phyloP scores from a whole-genome alignment of 768 basidiomycete species.

The Fistulinella prunicolor region DNA sequence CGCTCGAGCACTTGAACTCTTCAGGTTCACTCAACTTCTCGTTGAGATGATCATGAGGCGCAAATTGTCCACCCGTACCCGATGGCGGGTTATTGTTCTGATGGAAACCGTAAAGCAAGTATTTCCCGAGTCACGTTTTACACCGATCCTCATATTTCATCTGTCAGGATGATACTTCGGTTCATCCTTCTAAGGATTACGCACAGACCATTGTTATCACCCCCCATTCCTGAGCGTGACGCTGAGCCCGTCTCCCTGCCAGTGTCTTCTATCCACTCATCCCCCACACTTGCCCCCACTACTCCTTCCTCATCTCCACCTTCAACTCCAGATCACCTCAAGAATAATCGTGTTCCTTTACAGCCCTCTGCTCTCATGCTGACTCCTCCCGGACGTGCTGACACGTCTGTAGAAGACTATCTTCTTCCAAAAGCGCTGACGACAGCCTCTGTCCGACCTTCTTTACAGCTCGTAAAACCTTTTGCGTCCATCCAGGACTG shows the following conservation, averaged over 20 bases:
- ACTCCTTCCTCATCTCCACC: constrained; percentile 55
- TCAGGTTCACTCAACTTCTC: constrained; percentile 79
- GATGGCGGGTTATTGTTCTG: constrained; percentile 75
- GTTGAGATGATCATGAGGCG: constrained; percentile 86
- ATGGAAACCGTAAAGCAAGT: constrained; percentile 91
- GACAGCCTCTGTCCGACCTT: constrained; percentile 67
- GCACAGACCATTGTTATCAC: constrained; percentile 67
- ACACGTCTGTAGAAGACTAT: constrained; percentile 70
- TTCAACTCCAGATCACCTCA: constrained; percentile 74
- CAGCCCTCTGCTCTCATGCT: constrained; percentile 59
- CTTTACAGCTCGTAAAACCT: constrained; percentile 60
- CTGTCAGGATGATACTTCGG: constrained; percentile 67
- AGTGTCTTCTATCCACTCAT: constrained; percentile 47
- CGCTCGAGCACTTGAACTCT: constrained; percentile 68
- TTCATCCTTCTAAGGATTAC: constrained; percentile 73
- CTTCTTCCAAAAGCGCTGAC: constrained; percentile 80
- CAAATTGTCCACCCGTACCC: constrained; percentile 57
- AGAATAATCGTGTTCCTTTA: constrained; percentile 71
- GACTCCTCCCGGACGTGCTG: constrained; percentile 47
- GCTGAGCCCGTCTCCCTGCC: constrained; percentile 73
- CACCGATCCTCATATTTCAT: constrained; percentile 6
- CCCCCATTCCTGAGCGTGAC: constrained; percentile 85
- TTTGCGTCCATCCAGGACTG: constrained; percentile 68
- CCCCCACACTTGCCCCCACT: constrained; percentile 60
- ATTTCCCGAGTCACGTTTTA: constrained; percentile 20